A percentile compares a stretch with the other conserved stretches of the same genome.
Conservation (phyloP, 108 stramenopile species). For the Parietichytrium sp. region DNA sequence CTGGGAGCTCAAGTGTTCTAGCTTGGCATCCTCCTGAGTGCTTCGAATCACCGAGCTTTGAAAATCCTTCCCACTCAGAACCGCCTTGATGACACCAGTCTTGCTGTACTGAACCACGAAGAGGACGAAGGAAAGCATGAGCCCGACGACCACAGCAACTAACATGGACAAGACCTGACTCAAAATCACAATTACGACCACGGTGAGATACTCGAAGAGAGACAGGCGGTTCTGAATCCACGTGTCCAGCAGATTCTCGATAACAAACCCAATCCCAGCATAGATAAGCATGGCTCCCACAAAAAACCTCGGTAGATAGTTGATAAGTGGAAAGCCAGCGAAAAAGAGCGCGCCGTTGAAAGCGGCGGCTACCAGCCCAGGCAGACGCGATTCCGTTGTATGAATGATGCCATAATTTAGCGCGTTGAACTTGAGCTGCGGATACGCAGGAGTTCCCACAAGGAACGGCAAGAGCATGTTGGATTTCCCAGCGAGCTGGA, state of each 20-base stretch:
- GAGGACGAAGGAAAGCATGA: conserved; percentile 34
- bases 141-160: conserved; percentile 12
- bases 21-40: conserved; percentile 34
- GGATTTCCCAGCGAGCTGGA: conserved; percentile 26
- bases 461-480: background rate
- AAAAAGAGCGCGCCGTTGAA: conserved; percentile 2
- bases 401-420: conserved; percentile 17
- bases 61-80: conserved; percentile 21
- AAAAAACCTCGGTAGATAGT: conserved; percentile 31
- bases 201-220: conserved; percentile 5
- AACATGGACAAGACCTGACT: conserved; percentile 12
- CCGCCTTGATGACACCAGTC: conserved; percentile 23
- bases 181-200: background rate
- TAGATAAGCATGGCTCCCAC: conserved; percentile 21
- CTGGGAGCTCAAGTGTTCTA: conserved; percentile 31
- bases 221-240: background rate
- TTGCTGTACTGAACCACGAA: conserved; percentile 21
- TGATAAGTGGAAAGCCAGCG: conserved; percentile 29
- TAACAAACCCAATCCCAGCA: background rate
- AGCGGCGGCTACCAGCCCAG: background rate
- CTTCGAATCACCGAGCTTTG: conserved; percentile 32
- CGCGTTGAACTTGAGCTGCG: conserved; percentile 34
- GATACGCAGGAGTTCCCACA: background rate
- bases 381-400: background rate
- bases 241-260: conserved; percentile 27